These are phyloP conservation scores for Dinochytrium kinnereticum DNA, from an alignment of 371 early-diverging fungal genomes.

Conservation along the genomic window DNA sequence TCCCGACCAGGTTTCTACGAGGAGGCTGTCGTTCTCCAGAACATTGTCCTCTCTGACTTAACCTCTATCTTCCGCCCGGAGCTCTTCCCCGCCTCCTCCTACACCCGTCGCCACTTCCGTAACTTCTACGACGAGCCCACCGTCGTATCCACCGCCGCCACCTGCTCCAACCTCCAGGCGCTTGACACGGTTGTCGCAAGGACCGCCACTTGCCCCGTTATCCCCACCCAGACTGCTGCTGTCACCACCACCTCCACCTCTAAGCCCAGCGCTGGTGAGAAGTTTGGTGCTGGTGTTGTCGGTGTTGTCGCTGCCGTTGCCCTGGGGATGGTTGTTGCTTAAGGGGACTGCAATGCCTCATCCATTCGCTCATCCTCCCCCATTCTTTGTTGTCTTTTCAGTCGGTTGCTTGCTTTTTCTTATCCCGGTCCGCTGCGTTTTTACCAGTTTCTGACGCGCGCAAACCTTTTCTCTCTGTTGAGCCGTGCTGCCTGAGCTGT, in stretches of 20 bases:
- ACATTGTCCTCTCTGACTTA: slow-evolving; percentile 42
- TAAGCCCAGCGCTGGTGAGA: background rate
- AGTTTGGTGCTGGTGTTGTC: background rate
- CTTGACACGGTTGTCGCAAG: background rate
- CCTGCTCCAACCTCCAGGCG: slow-evolving; percentile 18
- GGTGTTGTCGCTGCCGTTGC: slow-evolving; percentile 14
- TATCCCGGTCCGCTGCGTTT: too few species aligned
- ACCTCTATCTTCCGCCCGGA: slow-evolving; percentile 31
- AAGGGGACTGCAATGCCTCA: too few species aligned
- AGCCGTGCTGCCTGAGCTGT: too few species aligned
- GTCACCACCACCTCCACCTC: slow-evolving; percentile 5
- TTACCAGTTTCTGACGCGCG: too few species aligned
- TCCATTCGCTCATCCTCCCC: too few species aligned
- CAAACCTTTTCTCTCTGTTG: too few species aligned
- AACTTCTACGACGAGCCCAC: slow-evolving; percentile 14
- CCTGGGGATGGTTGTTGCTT: too few species aligned
- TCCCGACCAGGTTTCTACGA: slow-evolving; percentile 21
- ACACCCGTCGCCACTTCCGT: slow-evolving; percentile 26
- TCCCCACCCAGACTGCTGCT: background rate
- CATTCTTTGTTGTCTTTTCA: too few species aligned
- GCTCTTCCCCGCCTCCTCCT: slow-evolving; percentile 22
- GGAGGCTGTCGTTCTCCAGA: slow-evolving; percentile 19
- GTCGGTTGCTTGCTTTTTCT: too few species aligned
- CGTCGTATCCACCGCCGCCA: slow-evolving; percentile 10
- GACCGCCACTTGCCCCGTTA: background rate